Conservation (phyloP, 345 rosid genomes). For the Eucalyptus camaldulensis region DNA sequence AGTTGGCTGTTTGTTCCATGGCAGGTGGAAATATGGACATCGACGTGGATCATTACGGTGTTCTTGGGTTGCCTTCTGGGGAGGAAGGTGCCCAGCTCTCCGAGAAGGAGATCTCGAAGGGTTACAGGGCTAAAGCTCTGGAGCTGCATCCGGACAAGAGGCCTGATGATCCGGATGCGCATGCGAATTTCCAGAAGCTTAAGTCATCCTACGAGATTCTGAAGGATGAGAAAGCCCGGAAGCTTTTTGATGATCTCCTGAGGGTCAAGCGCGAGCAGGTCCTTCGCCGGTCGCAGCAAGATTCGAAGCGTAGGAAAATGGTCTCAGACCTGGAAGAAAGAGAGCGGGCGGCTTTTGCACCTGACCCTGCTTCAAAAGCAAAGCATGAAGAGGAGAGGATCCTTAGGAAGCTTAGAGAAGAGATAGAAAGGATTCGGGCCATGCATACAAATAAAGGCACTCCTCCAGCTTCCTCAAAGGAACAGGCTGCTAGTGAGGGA, state of each 20-base stretch:
- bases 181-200: conserved; percentile 60
- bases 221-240: conserved; percentile 70
- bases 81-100: conserved; percentile 73
- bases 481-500: conserved; percentile 7
- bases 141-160: conserved; percentile 86
- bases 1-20: background rate
- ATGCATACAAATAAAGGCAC: conserved; percentile 30
- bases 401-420: conserved; percentile 59
- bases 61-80: conserved; percentile 73
- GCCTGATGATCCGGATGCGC: conserved; percentile 79
- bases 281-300: conserved; percentile 39
- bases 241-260: conserved; percentile 74
- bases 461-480: conserved; percentile 8
- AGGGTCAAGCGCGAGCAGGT: conserved; percentile 57
- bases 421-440: conserved; percentile 61
- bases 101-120: conserved; percentile 70
- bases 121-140: conserved; percentile 62
- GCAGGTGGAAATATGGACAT: conserved; percentile 14
- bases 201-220: conserved; percentile 70
- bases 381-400: conserved; percentile 59
- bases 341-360: conserved; percentile 58
- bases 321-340: conserved; percentile 76
- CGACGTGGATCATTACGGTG: conserved; percentile 65
- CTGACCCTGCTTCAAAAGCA: conserved; percentile 26
- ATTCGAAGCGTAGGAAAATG: conserved; percentile 65